phyloP scores from a whole-genome alignment of 805 yeast genomes.

The Spathaspora hagerdaliae region DNA sequence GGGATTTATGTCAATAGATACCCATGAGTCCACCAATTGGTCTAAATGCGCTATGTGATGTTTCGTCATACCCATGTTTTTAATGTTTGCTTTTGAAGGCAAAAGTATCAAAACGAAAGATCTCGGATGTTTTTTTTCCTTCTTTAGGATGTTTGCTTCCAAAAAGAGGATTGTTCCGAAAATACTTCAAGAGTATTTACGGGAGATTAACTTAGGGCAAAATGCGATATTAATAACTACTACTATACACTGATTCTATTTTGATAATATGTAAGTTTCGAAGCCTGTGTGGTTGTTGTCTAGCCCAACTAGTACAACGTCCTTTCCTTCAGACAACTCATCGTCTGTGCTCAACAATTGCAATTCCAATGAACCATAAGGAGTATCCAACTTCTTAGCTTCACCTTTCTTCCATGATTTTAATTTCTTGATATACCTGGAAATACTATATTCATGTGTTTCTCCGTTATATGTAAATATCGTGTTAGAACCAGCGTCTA shows the following conservation, averaged over 20 bases:
- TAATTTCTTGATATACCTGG: conserved; percentile 36
- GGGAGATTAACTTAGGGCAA: too few relatives aligned
- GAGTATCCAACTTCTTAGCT: background rate
- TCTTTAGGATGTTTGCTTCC: too few relatives aligned
- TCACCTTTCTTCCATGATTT: conserved; percentile 27
- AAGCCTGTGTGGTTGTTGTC: background rate
- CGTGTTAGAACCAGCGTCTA: conserved; percentile 29
- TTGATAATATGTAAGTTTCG: background rate
- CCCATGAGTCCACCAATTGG: conserved; percentile 31
- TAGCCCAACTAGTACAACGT: background rate
- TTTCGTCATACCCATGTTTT: background rate
- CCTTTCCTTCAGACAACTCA: background rate
- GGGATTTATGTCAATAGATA: conserved; percentile 31
- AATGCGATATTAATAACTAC: background rate
- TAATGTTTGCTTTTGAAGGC: too few relatives aligned
- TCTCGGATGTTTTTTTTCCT: too few relatives aligned
- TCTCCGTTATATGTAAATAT: background rate
- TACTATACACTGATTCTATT: background rate
- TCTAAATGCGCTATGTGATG: conserved; percentile 11
- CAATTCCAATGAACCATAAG: background rate
- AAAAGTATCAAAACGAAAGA: too few relatives aligned
- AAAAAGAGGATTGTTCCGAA: too few relatives aligned
- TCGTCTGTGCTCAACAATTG: background rate
- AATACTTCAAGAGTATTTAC: too few relatives aligned
- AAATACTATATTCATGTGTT: conserved; percentile 20